phyloP scores from a whole-genome alignment of 2,329 filamentous ascomycete genomes.

The Aspergillus arachidicola region DNA sequence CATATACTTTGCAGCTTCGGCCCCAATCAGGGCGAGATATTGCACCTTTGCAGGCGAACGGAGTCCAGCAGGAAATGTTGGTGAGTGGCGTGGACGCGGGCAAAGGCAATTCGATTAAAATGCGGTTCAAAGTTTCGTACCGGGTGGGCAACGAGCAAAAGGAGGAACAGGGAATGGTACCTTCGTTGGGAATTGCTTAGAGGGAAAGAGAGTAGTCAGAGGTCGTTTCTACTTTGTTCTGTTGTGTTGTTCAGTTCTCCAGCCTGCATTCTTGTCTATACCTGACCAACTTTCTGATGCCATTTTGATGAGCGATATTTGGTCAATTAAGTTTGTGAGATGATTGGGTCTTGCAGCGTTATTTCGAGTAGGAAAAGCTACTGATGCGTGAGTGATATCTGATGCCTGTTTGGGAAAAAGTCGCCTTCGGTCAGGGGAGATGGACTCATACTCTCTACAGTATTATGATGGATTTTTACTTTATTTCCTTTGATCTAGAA shows the following conservation, averaged over 20 bases:
- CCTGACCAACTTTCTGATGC: conserved; percentile 1
- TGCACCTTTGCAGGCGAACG: conserved; percentile 69
- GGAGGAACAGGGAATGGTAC: conserved; percentile 83
- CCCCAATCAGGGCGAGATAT: conserved; percentile 82
- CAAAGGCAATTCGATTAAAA: conserved; percentile 79
- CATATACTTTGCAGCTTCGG: conserved; percentile 76
- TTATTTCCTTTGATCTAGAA: background rate
- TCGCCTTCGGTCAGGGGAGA: background rate
- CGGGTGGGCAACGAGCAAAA: conserved; percentile 63
- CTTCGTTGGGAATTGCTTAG: conserved; percentile 73
- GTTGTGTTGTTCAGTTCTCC: background rate
- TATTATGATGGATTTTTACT: background rate
- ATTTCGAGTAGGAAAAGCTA: background rate
- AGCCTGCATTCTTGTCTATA: conserved; percentile 16
- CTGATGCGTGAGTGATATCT: background rate
- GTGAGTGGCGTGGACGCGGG: conserved; percentile 72
- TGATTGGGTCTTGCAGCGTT: background rate
- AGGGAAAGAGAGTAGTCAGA: background rate
- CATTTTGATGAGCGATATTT: conserved; percentile 4
- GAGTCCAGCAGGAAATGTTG: conserved; percentile 79
- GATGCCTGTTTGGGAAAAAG: background rate
- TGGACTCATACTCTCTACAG: background rate
- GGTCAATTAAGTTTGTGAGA: background rate
- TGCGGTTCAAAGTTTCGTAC: conserved; percentile 88
- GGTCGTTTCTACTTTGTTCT: background rate